Evolutionary conservation across 768 basidiomycete genomes (phyloP), one percentile per base, ranked within the genome.

Genomic region (Trametes coccinea): DNA sequence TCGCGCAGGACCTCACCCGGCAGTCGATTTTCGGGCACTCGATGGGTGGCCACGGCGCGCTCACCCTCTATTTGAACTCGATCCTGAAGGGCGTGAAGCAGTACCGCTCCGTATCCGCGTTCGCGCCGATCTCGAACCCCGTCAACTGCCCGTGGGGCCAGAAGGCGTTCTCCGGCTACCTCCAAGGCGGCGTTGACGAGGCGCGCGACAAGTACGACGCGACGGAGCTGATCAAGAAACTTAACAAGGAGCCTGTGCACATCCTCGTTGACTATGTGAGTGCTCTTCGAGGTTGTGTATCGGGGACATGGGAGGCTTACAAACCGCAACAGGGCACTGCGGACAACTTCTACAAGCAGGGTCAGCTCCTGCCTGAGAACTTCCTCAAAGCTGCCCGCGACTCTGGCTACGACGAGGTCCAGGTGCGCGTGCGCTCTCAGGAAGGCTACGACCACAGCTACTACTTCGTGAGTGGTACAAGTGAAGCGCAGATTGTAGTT

Each of bases 31-130:
- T 93, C 70, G 97, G 97, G 9, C 97, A 99, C 75, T 94, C 92
- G 47, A 99, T 98, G 97, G 93, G 92, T 59, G 97, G 97, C 2
- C 95, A 97, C 71, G 97, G 97, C 7, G 94, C 97, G 11, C 82
- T 99, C 30, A 90, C 90, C 14, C 76, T 98, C 41, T 98, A 98
- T 75, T 87, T 98, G 47, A 80, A 85, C 56, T 88, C 92, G 34
- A 72, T 78, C 52, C 63, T 75, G 34, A 44, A 37, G n/a, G 72
- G 69, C 37, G 58, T 53, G 57, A 86, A 85, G 72, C 82, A 82
- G 65, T 98, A 90, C 76, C 84, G 85, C 55, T 96, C 94, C 17
- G 91, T 84, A 6, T 95, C 93, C 5, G 96, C 93, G 0, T 98
- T 98, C 71, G 78, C 93, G 33, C 90, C 91, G 1, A 86, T 92